Percentiles rank a stretch among this genome's conserved stretches.
These are phyloP conservation scores for Phytophthora litchii DNA, from an alignment of 352 stramenopile species.

Conservation along the genomic window DNA sequence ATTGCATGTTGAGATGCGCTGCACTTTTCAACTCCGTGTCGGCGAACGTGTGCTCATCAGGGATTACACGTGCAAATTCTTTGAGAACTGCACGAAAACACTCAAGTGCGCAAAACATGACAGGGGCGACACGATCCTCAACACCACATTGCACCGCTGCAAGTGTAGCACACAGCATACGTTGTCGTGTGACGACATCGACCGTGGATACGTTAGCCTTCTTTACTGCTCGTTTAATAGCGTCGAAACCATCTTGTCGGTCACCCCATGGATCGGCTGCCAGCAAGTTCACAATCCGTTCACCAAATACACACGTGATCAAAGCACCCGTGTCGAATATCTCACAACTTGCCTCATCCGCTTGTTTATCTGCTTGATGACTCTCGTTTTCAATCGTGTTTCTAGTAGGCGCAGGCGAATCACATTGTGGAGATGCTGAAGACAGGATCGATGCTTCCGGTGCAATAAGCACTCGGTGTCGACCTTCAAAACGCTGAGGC, in stretches of 20 bases:
- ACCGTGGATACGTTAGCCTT: constrained; percentile 53
- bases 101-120: constrained; percentile 87
- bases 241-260: constrained; percentile 80
- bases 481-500: constrained; percentile 10
- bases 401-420: constrained; percentile 1
- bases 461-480: neutral
- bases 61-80: constrained; percentile 56
- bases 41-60: constrained; percentile 43
- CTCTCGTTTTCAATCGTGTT: constrained; percentile 4
- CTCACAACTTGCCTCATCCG: constrained; percentile 21
- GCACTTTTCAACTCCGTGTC: constrained; percentile 31
- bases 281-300: constrained; percentile 68
- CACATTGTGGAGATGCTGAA: constrained; percentile 38
- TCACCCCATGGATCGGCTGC: constrained; percentile 81
- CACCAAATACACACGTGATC: constrained; percentile 74
- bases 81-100: constrained; percentile 71
- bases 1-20: constrained; percentile 57
- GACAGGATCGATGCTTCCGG: constrained; percentile 68
- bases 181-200: constrained; percentile 42
- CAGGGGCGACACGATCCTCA: constrained; percentile 74
- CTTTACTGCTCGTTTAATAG: constrained; percentile 69
- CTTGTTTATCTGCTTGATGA: constrained; percentile 4
- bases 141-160: constrained; percentile 75
- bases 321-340: constrained; percentile 65
- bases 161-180: constrained; percentile 69